phyloP scores from a whole-genome alignment of 192 early-diverging fungal species.

The Mortierella hygrophila region DNA sequence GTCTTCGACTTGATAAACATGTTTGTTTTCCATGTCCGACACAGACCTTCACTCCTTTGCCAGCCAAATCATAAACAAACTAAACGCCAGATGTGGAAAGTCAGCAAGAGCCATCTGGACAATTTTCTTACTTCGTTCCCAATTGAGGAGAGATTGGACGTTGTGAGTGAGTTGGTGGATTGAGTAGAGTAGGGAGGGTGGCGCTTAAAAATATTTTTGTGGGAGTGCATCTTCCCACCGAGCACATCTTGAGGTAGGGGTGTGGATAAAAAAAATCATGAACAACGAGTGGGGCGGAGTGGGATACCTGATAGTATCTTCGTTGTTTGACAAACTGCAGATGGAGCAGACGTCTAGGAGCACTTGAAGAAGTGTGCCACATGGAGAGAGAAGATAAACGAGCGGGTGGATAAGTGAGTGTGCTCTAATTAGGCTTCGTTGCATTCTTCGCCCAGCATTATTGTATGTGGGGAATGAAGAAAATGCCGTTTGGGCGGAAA shows the following conservation, averaged over 20 bases:
- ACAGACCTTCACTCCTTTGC: not conserved
- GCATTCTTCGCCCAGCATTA: not conserved
- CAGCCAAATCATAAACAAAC: not conserved
- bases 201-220: not conserved
- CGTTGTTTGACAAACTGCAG: no score
- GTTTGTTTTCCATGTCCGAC: not conserved
- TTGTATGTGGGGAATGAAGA: not conserved
- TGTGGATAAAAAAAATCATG: not conserved
- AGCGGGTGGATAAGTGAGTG: not conserved
- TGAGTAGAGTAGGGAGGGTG: not conserved
- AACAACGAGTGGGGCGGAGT: not conserved
- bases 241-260: not conserved
- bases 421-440: not conserved
- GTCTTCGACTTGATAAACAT: conserved; percentile 18
- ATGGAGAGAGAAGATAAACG: no score
- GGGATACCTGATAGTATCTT: not conserved
- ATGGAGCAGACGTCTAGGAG: no score
- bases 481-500: not conserved
- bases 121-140: not conserved
- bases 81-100: not conserved
- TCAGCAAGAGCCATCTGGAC: not conserved
- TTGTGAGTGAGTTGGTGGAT: not conserved
- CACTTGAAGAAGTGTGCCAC: no score
- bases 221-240: not conserved
- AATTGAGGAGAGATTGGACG: not conserved